Conservation (phyloP, 2,329 filamentous ascomycete genomes). For the Phaeosphaeriaceae sp. region DNA sequence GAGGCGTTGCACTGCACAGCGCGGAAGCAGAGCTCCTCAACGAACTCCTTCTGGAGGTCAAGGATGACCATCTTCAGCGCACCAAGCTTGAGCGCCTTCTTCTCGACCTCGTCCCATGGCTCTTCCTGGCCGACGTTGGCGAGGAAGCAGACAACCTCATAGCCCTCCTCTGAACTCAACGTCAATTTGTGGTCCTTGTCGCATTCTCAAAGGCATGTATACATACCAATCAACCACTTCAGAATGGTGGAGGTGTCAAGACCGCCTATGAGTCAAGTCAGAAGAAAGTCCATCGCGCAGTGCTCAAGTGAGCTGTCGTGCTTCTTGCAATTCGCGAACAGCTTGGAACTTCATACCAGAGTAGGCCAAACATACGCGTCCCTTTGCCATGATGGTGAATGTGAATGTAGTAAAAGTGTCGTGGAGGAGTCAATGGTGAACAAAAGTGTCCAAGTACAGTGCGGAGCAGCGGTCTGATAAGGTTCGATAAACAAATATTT, state of each 20-base stretch:
- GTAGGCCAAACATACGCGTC: slow-evolving; percentile 60
- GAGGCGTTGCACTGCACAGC: slow-evolving; percentile 75
- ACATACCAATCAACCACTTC: slow-evolving; percentile 47
- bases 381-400: slow-evolving; percentile 43
- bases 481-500: slow-evolving; percentile 21
- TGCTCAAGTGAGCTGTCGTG: not conserved
- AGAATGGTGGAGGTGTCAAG: slow-evolving; percentile 64
- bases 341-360: slow-evolving; percentile 44
- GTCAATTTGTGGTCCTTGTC: slow-evolving; percentile 11
- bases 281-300: slow-evolving; percentile 11
- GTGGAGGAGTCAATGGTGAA: slow-evolving; percentile 23
- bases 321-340: not conserved
- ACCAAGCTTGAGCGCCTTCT: slow-evolving; percentile 75
- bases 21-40: slow-evolving; percentile 81
- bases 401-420: slow-evolving; percentile 14
- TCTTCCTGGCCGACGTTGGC: slow-evolving; percentile 68
- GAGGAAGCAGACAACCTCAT: slow-evolving; percentile 70
- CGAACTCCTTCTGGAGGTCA: slow-evolving; percentile 77
- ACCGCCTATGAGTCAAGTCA: slow-evolving; percentile 54
- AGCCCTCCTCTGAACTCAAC: slow-evolving; percentile 56
- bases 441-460: slow-evolving; percentile 19
- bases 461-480: slow-evolving; percentile 25
- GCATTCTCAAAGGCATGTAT: not conserved
- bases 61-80: slow-evolving; percentile 69
- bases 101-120: slow-evolving; percentile 63